Evolutionary conservation across 345 rosid genomes (phyloP), one percentile per base, ranked within the genome.

Genomic region (Eucalyptus grandis): DNA sequence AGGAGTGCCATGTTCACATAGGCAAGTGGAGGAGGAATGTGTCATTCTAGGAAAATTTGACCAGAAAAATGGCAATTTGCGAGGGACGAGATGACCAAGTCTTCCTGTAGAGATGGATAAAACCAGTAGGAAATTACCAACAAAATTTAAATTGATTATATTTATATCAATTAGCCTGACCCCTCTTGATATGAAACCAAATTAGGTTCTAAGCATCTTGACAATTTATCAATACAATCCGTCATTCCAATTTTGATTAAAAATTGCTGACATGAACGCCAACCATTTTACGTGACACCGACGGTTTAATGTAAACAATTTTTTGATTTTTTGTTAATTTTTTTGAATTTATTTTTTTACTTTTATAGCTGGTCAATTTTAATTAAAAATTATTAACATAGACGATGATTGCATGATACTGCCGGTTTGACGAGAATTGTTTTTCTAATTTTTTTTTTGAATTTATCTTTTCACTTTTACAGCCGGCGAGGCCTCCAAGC

Each of bases 211-310:
- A 56, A 56, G 13, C 6, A 56, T 24, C 2, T 56, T 4, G 27
- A 24, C 13, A 24, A 56, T 56, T 22, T 56, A 24, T 56, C 1
- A 24, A 56, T 24, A 56, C 13, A 56, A 24, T 56, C 1, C 4
- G 1, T 10, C 30, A 4, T 10, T 9, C 12, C 12, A 56, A 24
- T 24, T 22, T 56, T 10, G 62, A 22, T 22, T 56, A 6, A 21
- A 56, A 56, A 56, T 56, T 24, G 0, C 1, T 56, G 0, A 22
- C 1, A 56, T 56, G 1, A 10, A 56, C 1, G 6, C 3, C 0
- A 13, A 1, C 0, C 1, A 56, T 56, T 1, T 56, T 56, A 24
- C 0, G 6, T 24, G 30, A 56, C 5, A 56, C 0, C 2, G 3
- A 9, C 1, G 2, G 2, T 22, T 8, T 54, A 12, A 54, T 21